Base-by-base conservation (phyloP, 441 rosid genomes). In the Populus tomentosa region DNA sequence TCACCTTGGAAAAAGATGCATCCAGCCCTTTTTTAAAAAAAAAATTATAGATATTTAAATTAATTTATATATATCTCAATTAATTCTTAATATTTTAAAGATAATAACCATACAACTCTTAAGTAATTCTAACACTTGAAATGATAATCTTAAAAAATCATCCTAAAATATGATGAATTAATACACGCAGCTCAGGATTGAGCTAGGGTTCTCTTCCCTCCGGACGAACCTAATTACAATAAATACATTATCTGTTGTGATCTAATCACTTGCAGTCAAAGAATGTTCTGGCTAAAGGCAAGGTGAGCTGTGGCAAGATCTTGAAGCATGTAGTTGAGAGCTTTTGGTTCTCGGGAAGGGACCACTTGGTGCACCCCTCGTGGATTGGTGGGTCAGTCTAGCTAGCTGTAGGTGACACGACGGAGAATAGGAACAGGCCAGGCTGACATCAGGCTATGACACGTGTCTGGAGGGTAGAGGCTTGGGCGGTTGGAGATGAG, bases 401-500 rank as follows among this genome's bases (percentile, higher is more conserved):
- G 59, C 59, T 50, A 50, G 59, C 59, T 50, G 59, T 4, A 50
- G 59, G 59, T 50, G n/a, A 16, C n/a, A 16, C 6, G 0, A 2
- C 59, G 2, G 59, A 50, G 7, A 50, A 5, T 4, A 50, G 20
- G 6, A 16, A 16, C 59, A 50, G 20, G 0, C 59, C 59, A 24
- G 5, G 10, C 0, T 66, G 68, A 35, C 70, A 70, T 72, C 38
- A 35, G 68, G n/a, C 11, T 16, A 20, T 10, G 72, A 62, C 76
- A 78, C 35, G 42, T 78, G 67, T 67, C 23, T 16, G 0, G 24
- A 0, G 10, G n/a, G 5, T 40, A 4, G 21, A 56, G 36, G 69
- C 7, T 76, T 69, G 59, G 61, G 36, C 74, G 73, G 61, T 40
- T 26, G 18, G 74, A 69, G 61, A 56, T 28, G 75, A 40, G 1